phyloP scores from a whole-genome alignment of 129 eudicot species.

The Arctium minus region DNA sequence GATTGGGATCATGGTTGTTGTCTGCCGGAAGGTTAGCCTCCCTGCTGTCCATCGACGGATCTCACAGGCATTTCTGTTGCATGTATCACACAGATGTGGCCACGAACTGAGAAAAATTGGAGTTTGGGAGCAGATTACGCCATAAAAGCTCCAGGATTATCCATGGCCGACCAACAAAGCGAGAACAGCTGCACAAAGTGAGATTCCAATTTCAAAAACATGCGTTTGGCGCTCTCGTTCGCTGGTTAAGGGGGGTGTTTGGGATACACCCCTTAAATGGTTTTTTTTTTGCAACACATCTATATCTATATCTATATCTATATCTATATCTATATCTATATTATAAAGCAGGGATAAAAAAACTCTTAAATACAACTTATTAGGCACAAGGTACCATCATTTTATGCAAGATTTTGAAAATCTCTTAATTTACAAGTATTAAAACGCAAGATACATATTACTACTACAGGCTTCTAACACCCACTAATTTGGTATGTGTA shows the following conservation, averaged over 20 bases:
- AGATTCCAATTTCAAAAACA: conserved; percentile 22
- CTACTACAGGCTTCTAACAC: no score
- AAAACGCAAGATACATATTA: no score
- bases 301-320: no score
- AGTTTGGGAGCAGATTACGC: conserved; percentile 1
- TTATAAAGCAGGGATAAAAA: no score
- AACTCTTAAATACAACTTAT: no score
- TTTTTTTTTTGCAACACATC: no score
- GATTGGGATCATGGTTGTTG: conserved; percentile 31
- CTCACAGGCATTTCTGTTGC: conserved; percentile 60
- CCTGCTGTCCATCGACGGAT: conserved; percentile 75
- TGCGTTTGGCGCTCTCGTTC: conserved; percentile 23
- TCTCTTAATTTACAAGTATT: no score
- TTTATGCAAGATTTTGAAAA: no score
- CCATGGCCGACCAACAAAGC: not conserved
- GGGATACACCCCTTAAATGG: no score
- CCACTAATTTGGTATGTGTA: no score
- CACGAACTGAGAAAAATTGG: not conserved
- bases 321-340: no score
- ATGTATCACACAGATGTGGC: not conserved
- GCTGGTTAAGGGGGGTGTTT: not conserved
- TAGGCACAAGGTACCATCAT: no score
- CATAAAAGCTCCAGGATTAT: not conserved
- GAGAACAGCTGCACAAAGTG: not conserved
- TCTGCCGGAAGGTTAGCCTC: conserved; percentile 54